These are phyloP conservation scores for Penicillium concentricum DNA, from an alignment of 2,329 filamentous ascomycete species.

Conservation along the genomic window DNA sequence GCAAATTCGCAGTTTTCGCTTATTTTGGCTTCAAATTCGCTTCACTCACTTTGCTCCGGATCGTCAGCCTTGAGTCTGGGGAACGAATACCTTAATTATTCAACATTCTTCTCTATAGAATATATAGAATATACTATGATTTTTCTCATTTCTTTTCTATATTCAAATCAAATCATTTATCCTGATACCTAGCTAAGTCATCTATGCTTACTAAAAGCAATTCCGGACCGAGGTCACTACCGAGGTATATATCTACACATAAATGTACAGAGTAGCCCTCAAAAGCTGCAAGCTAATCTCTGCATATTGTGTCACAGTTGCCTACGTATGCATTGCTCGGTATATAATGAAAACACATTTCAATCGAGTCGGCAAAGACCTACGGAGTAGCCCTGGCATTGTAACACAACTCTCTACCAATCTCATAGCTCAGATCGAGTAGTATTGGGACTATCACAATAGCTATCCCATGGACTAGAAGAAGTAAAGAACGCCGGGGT, in stretches of 20 bases:
- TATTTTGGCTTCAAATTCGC: slow-evolving; percentile 11
- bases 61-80: neutral
- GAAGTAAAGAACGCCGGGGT: neutral
- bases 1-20: slow-evolving; percentile 1
- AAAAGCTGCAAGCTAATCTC: no score
- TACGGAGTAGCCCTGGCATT: neutral
- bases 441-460: neutral
- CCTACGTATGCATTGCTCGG: neutral
- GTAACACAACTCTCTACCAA: neutral
- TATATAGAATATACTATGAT: no score
- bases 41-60: slow-evolving; percentile 9
- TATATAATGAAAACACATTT: neutral
- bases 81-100: no score
- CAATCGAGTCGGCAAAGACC: neutral
- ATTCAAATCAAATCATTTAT: no score
- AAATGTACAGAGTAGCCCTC: no score
- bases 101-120: neutral
- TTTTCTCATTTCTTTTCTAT: no score
- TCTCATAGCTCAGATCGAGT: neutral
- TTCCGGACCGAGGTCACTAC: neutral
- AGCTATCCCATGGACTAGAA: neutral
- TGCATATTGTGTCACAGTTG: neutral
- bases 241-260: no score
- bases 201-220: neutral
- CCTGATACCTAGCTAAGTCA: neutral